Conservation (phyloP, 2,329 filamentous ascomycete genomes). For the Celoporthe dispersa region DNA sequence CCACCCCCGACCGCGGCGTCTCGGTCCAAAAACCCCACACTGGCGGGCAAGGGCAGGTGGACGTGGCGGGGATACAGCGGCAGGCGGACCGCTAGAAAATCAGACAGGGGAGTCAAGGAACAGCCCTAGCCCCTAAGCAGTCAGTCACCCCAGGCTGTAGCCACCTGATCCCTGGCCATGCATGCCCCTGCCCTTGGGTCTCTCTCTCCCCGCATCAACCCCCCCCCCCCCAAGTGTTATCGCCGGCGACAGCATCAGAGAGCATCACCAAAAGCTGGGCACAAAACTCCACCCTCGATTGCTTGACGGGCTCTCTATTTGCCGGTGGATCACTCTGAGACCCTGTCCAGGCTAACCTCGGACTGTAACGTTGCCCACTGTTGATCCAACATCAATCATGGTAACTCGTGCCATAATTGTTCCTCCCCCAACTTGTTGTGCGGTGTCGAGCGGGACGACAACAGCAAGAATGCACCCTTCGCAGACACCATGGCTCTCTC, state of each 20-base stretch:
- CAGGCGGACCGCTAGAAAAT: too few relatives aligned
- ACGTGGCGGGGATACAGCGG: too few relatives aligned
- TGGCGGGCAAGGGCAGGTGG: constrained; percentile 42
- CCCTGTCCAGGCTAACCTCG: neutral
- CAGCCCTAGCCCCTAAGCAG: neutral
- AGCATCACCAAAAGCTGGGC: neutral
- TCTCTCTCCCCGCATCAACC: constrained; percentile 3
- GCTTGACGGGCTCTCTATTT: neutral
- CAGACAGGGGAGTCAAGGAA: neutral
- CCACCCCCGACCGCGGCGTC: constrained; percentile 34
- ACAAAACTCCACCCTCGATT: neutral
- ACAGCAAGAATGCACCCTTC: neutral
- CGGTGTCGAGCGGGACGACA: neutral
- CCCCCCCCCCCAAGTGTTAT: constrained; percentile 2
- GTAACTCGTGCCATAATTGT: neutral
- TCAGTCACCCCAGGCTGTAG: neutral
- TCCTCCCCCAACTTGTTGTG: neutral
- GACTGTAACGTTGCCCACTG: constrained; percentile 18
- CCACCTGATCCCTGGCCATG: neutral
- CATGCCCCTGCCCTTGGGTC: neutral
- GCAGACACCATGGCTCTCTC: neutral
- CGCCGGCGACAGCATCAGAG: constrained; percentile 1
- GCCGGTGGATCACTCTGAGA: neutral
- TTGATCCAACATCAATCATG: neutral
- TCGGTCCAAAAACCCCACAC: constrained; percentile 36